Evolutionary conservation across 2,329 filamentous ascomycete genomes (phyloP).

Genomic region (Colletotrichum sp.): DNA sequence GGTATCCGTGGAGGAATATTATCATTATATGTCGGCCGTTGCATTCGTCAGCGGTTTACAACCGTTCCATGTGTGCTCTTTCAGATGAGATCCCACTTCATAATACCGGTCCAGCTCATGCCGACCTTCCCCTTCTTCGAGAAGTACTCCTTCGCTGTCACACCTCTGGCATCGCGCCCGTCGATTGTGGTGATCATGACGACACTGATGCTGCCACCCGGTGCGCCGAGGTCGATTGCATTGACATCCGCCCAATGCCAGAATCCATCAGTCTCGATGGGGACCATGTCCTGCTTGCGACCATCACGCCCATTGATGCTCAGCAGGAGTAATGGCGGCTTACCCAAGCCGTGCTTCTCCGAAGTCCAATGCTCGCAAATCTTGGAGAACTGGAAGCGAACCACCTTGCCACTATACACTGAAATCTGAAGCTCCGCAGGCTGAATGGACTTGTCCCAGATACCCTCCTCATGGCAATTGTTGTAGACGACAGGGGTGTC

Average conservation of each 20-base stretch:
- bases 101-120: constrained; percentile 49
- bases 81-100: constrained; percentile 55
- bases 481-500: constrained; percentile 53
- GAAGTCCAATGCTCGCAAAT: constrained; percentile 84
- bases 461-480: constrained; percentile 52
- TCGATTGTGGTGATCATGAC: constrained; percentile 61
- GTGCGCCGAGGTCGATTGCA: constrained; percentile 66
- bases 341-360: constrained; percentile 69
- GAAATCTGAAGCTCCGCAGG: constrained; percentile 66
- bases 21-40: constrained; percentile 14
- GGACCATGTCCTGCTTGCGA: constrained; percentile 68
- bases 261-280: constrained; percentile 78
- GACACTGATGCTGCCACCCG: constrained; percentile 71
- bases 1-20: not conserved
- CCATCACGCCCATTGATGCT: constrained; percentile 71
- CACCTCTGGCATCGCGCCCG: constrained; percentile 50
- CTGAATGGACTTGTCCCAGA: constrained; percentile 63
- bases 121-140: constrained; percentile 46
- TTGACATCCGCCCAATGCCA: constrained; percentile 84
- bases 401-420: constrained; percentile 57
- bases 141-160: constrained; percentile 52
- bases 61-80: not conserved
- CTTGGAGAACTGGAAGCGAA: constrained; percentile 83
- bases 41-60: not conserved
- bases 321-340: constrained; percentile 73